Percentiles rank a stretch among this genome's conserved stretches.
Evolutionary conservation across 2,329 filamentous ascomycete species (phyloP).

Genomic region (Phaeosphaeria sp.): DNA sequence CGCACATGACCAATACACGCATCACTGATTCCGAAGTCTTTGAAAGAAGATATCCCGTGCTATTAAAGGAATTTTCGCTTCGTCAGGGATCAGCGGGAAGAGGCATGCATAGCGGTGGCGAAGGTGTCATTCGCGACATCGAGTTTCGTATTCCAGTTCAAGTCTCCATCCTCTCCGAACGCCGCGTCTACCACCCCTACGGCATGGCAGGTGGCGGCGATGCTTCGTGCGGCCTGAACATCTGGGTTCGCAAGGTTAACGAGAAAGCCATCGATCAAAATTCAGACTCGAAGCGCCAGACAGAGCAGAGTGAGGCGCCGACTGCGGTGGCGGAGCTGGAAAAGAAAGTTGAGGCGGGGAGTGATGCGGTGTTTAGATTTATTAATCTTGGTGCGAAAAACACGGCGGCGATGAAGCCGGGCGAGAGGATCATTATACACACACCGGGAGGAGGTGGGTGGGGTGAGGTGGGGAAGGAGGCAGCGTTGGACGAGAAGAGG

Average conservation of each 20-base stretch:
- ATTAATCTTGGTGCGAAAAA: slow-evolving; percentile 83
- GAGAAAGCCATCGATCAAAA: slow-evolving; percentile 31
- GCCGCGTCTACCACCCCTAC: slow-evolving; percentile 78
- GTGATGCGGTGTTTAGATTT: slow-evolving; percentile 62
- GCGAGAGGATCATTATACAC: slow-evolving; percentile 77
- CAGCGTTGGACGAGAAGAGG: slow-evolving; percentile 52
- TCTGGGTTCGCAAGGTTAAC: slow-evolving; percentile 79
- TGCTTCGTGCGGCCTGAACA: slow-evolving; percentile 78
- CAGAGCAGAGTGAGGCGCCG: slow-evolving; percentile 22
- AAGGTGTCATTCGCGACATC: slow-evolving; percentile 79
- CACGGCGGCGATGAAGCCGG: slow-evolving; percentile 75
- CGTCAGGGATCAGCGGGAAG: slow-evolving; percentile 67
- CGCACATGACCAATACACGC: slow-evolving; percentile 85
- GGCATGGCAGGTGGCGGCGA: slow-evolving; percentile 84
- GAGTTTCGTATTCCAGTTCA: slow-evolving; percentile 81
- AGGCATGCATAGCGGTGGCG: slow-evolving; percentile 73
- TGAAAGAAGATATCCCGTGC: slow-evolving; percentile 76
- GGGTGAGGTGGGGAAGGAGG: slow-evolving; percentile 67
- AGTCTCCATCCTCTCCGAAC: slow-evolving; percentile 78
- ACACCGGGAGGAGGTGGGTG: slow-evolving; percentile 83
- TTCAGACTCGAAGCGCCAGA: slow-evolving; percentile 28
- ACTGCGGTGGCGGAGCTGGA: slow-evolving; percentile 42
- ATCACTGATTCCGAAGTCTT: slow-evolving; percentile 84
- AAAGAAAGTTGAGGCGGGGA: slow-evolving; percentile 35
- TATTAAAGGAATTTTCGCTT: slow-evolving; percentile 73